phyloP scores from a whole-genome alignment of 2,329 filamentous ascomycete species.

The Lasiodiplodia theobromae region DNA sequence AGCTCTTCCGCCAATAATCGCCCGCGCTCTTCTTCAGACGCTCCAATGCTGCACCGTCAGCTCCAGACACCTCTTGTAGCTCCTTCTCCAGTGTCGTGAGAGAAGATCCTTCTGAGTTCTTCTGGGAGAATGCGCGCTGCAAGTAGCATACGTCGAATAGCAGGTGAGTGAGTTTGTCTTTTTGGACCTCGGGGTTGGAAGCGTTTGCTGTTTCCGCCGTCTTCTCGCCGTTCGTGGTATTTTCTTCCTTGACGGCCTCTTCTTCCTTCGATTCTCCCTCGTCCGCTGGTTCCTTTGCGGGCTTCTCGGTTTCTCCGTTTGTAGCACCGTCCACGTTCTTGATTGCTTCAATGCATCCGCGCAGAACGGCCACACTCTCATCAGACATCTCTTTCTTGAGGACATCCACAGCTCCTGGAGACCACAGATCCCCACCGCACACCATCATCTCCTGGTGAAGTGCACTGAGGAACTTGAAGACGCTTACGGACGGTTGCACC shows the following conservation, averaged over 20 bases:
- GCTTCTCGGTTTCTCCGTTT: neutral
- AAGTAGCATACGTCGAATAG: conserved; percentile 55
- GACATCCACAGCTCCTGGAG: conserved; percentile 66
- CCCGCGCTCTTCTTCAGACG: conserved; percentile 67
- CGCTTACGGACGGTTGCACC: conserved; percentile 75
- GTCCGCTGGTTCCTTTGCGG: conserved; percentile 29
- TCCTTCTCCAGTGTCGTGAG: conserved; percentile 39
- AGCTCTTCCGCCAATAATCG: conserved; percentile 85
- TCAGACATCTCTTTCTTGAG: conserved; percentile 67
- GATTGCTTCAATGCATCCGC: conserved; percentile 36
- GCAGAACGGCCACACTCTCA: conserved; percentile 56
- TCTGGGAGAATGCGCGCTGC: conserved; percentile 40
- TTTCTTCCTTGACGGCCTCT: conserved; percentile 20
- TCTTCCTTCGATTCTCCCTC: conserved; percentile 3
- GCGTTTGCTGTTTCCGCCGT: conserved; percentile 15
- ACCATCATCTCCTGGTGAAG: conserved; percentile 72
- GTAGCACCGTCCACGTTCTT: conserved; percentile 11
- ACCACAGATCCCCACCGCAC: conserved; percentile 83
- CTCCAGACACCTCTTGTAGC: conserved; percentile 58
- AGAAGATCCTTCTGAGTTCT: neutral
- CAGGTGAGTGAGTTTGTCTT: conserved; percentile 46
- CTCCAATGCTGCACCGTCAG: conserved; percentile 58
- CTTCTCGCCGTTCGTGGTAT: conserved; percentile 28
- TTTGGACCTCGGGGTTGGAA: conserved; percentile 32
- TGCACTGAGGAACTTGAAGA: conserved; percentile 74